Evolutionary conservation across 805 yeast genomes (phyloP).

Genomic region (Yamadazyma kitorensis): DNA sequence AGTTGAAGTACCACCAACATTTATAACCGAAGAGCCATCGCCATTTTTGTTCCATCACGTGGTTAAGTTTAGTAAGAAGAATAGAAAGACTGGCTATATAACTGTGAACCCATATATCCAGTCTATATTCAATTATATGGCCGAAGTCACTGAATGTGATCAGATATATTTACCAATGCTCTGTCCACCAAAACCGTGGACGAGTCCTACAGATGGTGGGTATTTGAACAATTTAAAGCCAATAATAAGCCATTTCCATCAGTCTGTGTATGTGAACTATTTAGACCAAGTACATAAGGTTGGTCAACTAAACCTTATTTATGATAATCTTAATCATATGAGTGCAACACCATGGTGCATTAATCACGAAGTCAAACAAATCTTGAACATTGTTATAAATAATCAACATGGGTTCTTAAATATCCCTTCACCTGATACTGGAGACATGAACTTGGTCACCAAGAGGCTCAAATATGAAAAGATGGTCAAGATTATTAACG

Average conservation of each 20-base stretch:
- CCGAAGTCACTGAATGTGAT: slow-evolving; percentile 11
- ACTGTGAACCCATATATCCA: slow-evolving; percentile 22
- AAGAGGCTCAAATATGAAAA: slow-evolving; percentile 19
- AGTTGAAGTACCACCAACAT: slow-evolving; percentile 1
- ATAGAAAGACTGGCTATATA: slow-evolving; percentile 18
- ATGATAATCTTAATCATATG: slow-evolving; percentile 25
- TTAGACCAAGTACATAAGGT: slow-evolving; percentile 24
- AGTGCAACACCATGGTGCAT: slow-evolving; percentile 36
- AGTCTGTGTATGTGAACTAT: slow-evolving; percentile 15
- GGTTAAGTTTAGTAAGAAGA: not conserved
- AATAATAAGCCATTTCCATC: slow-evolving; percentile 19
- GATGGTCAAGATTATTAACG: slow-evolving; percentile 20
- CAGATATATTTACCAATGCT: slow-evolving; percentile 35
- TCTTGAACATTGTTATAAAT: slow-evolving; percentile 20
- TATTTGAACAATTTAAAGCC: slow-evolving; percentile 25
- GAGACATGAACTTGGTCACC: slow-evolving; percentile 6
- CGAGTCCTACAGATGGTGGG: slow-evolving; percentile 32
- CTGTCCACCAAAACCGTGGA: slow-evolving; percentile 36
- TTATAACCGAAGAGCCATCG: not conserved
- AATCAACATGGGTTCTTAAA: slow-evolving; percentile 19
- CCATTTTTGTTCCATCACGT: slow-evolving; percentile 9
- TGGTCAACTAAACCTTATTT: slow-evolving; percentile 32
- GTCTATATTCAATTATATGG: slow-evolving; percentile 12
- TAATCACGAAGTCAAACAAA: slow-evolving; percentile 22
- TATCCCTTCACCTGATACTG: slow-evolving; percentile 19